These are phyloP conservation scores for Penicillium polonicum DNA, from an alignment of 2,329 filamentous ascomycete genomes.

Conservation along the genomic window DNA sequence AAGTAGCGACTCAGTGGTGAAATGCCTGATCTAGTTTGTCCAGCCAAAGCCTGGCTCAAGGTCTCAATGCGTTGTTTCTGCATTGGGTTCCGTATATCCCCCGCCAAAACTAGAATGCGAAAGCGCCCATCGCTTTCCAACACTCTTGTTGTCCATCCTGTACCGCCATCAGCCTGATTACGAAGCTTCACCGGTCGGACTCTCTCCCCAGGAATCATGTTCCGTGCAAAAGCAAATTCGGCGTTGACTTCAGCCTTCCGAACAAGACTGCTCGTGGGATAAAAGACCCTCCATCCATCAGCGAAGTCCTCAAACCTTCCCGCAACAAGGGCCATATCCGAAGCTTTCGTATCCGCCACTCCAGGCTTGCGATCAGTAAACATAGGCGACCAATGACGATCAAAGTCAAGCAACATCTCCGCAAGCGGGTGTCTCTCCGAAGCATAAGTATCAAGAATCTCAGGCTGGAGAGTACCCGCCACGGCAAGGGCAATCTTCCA, in stretches of 20 bases:
- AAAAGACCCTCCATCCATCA: constrained; percentile 14
- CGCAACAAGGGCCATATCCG: constrained; percentile 17
- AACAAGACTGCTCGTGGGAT: constrained; percentile 9
- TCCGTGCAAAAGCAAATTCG: background rate
- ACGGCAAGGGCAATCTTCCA: constrained; percentile 57
- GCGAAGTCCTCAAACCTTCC: constrained; percentile 20
- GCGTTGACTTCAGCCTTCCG: background rate
- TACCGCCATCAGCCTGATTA: constrained; percentile 17
- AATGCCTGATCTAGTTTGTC: background rate
- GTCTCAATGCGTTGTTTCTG: constrained; percentile 49
- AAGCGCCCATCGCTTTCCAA: constrained; percentile 38
- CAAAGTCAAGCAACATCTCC: constrained; percentile 64
- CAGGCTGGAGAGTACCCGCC: constrained; percentile 39
- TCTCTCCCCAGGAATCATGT: constrained; percentile 16
- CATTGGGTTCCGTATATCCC: constrained; percentile 50
- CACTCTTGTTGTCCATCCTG: constrained; percentile 22
- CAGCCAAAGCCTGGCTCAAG: constrained; percentile 48
- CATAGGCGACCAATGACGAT: constrained; percentile 43
- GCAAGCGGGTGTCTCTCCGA: constrained; percentile 60
- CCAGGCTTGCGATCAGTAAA: constrained; percentile 13
- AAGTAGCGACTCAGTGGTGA: constrained; percentile 48
- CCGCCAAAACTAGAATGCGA: constrained; percentile 55
- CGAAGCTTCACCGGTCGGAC: constrained; percentile 23
- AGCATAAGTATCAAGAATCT: constrained; percentile 53
- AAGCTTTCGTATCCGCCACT: constrained; percentile 10